phyloP scores from a whole-genome alignment of 2,329 filamentous ascomycete genomes.

The Hypocrella siamensis region DNA sequence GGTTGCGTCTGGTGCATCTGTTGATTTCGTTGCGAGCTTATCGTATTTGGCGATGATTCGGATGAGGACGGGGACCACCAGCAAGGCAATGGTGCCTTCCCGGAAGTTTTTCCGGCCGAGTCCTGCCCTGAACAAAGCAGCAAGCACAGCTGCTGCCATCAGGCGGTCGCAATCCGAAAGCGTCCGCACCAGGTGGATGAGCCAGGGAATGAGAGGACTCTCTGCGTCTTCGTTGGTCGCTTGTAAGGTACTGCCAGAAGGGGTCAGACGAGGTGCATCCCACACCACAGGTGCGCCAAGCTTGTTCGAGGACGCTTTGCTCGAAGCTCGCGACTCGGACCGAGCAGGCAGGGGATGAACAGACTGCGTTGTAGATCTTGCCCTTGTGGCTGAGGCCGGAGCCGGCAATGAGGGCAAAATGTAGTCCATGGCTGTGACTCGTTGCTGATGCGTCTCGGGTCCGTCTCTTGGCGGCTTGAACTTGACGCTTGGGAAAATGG shows the following conservation, averaged over 20 bases:
- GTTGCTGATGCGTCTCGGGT: constrained; percentile 23
- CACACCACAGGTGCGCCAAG: constrained; percentile 13
- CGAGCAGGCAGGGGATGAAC: constrained; percentile 9
- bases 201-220: constrained; percentile 57
- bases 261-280: constrained; percentile 16
- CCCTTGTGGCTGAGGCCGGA: constrained; percentile 24
- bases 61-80: constrained; percentile 57
- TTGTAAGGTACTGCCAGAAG: constrained; percentile 12
- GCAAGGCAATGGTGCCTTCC: constrained; percentile 46
- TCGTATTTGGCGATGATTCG: constrained; percentile 35
- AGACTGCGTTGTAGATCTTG: constrained; percentile 9
- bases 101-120: constrained; percentile 44
- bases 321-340: constrained; percentile 13
- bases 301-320: constrained; percentile 13
- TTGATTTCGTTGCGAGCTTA: constrained; percentile 28
- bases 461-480: constrained; percentile 31
- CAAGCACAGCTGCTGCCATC: constrained; percentile 53
- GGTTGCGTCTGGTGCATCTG: constrained; percentile 19
- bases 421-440: constrained; percentile 42
- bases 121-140: constrained; percentile 52
- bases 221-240: constrained; percentile 43
- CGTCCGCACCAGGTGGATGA: constrained; percentile 48
- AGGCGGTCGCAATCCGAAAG: constrained; percentile 43
- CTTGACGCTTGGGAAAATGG: constrained; percentile 48
- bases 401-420: constrained; percentile 42